These are phyloP conservation scores for Holtermanniella nyarrowii DNA, from an alignment of 768 basidiomycete species.

Conservation along the genomic window DNA sequence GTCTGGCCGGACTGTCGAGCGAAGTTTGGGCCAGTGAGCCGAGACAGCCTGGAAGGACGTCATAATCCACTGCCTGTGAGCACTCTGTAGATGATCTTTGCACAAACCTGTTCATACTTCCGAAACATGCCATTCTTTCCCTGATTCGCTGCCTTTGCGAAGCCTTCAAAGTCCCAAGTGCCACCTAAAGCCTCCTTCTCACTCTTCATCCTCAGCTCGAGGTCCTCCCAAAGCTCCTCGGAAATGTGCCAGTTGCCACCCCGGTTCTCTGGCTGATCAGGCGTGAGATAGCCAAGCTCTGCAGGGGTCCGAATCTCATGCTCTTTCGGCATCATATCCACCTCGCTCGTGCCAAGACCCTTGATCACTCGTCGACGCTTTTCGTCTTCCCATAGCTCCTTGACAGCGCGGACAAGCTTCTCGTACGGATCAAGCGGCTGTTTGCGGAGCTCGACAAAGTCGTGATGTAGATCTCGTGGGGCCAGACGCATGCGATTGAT, in stretches of 20 bases:
- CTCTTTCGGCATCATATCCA: slow-evolving; percentile 59
- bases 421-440: slow-evolving; percentile 48
- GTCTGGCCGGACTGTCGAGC: slow-evolving; percentile 19
- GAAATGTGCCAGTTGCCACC: slow-evolving; percentile 48
- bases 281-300: slow-evolving; percentile 39
- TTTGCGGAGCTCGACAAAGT: slow-evolving; percentile 51
- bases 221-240: slow-evolving; percentile 59
- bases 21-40: slow-evolving; percentile 55
- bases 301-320: slow-evolving; percentile 14
- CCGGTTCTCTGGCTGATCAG: slow-evolving; percentile 55
- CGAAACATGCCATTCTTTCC: slow-evolving; percentile 29
- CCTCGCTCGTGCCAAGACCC: slow-evolving; percentile 59
- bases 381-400: slow-evolving; percentile 96
- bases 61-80: slow-evolving; percentile 52
- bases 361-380: slow-evolving; percentile 56
- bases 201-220: slow-evolving; percentile 53
- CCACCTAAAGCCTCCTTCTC: slow-evolving; percentile 40
- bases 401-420: slow-evolving; percentile 74
- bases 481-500: slow-evolving; percentile 63
- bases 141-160: slow-evolving; percentile 18
- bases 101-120: slow-evolving; percentile 33
- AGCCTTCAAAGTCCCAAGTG: slow-evolving; percentile 25
- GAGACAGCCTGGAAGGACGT: slow-evolving; percentile 84
- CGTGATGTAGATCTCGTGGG: slow-evolving; percentile 60
- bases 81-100: background rate